Evolutionary conservation across 257 asterid genomes (phyloP).

Genomic region (Lithospermum erythrorhizon): DNA sequence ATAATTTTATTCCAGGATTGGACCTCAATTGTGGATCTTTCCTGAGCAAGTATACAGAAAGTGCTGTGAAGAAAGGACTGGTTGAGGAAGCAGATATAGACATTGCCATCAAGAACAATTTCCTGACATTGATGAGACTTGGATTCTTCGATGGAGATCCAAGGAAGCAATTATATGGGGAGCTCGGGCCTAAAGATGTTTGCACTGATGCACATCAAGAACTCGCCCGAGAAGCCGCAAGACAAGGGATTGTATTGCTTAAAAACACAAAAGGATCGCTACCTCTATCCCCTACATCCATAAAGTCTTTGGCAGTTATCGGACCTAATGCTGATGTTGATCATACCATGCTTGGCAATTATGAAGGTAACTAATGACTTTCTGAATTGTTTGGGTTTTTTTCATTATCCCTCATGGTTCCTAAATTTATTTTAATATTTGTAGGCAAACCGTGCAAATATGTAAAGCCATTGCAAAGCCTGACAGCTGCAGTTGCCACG

Average conservation of each 20-base stretch:
- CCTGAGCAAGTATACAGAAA: constrained; percentile 29
- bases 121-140: constrained; percentile 64
- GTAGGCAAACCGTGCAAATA: constrained; percentile 70
- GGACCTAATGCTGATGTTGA: constrained; percentile 75
- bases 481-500: constrained; percentile 38
- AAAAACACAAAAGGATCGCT: constrained; percentile 52
- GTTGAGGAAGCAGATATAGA: constrained; percentile 46
- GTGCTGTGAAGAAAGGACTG: constrained; percentile 54
- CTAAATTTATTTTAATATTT: neutral
- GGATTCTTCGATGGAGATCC: constrained; percentile 96
- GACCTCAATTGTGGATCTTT: constrained; percentile 74
- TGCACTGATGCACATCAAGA: constrained; percentile 60
- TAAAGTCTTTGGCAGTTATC: constrained; percentile 66
- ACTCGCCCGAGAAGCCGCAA: constrained; percentile 78
- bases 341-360: constrained; percentile 68
- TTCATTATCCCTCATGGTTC: neutral
- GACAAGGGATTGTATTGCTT: constrained; percentile 74
- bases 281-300: constrained; percentile 45
- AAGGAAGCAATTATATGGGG: constrained; percentile 46
- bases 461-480: constrained; percentile 55
- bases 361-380: constrained; percentile 38
- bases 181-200: constrained; percentile 75
- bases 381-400: neutral
- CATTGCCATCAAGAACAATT: constrained; percentile 55
- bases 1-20: constrained; percentile 37